phyloP scores from a whole-genome alignment of 2,329 filamentous ascomycete species.

The Paramyrothecium roridum region DNA sequence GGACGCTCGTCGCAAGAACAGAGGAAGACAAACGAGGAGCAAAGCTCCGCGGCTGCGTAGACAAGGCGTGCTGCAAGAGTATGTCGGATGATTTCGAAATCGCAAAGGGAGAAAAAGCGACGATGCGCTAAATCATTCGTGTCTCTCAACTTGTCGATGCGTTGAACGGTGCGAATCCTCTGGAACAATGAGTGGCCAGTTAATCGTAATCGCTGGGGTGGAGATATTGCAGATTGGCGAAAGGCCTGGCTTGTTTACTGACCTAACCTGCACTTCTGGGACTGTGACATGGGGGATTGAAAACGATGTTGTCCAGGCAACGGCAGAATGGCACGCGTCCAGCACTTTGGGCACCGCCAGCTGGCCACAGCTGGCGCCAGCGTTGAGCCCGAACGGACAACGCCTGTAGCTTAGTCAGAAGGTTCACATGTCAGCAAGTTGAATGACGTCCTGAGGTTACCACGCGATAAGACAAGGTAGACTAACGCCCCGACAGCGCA shows the following conservation, averaged over 20 bases:
- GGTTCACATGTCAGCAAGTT: constrained; percentile 1
- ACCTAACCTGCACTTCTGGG: neutral
- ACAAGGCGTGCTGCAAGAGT: neutral
- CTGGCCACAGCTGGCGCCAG: neutral
- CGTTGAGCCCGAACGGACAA: neutral
- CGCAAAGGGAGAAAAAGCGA: neutral
- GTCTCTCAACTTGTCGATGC: neutral
- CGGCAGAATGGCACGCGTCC: neutral
- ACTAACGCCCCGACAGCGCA: neutral
- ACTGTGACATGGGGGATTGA: neutral
- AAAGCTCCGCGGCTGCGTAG: neutral
- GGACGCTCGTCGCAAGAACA: constrained; percentile 3
- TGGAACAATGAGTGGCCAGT: neutral
- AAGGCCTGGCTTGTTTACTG: neutral
- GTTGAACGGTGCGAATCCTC: neutral
- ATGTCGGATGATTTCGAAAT: neutral
- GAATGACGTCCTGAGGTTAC: neutral
- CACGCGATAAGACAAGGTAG: too few relatives aligned
- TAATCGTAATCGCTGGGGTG: neutral
- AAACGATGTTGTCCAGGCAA: neutral
- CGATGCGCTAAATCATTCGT: neutral
- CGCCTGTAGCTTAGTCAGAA: neutral
- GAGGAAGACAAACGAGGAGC: neutral
- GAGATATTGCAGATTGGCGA: neutral
- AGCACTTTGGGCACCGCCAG: neutral